Conservation (phyloP, 2,329 filamentous ascomycete genomes). For the Penicillium corylophilum region DNA sequence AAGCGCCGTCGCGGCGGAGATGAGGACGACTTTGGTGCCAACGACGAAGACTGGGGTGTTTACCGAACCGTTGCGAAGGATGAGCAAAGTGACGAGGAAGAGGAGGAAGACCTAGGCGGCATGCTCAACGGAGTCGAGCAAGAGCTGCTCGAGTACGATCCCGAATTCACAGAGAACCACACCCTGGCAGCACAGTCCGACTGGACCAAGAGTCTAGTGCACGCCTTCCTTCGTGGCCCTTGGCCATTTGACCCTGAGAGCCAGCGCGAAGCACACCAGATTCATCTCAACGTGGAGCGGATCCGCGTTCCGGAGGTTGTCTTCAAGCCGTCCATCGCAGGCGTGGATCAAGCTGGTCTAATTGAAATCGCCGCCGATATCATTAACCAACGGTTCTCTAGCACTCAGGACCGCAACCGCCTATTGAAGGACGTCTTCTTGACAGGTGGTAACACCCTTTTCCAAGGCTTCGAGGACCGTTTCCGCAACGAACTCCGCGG, state of each 20-base stretch:
- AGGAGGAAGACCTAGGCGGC: constrained; percentile 81
- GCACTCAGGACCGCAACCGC: constrained; percentile 58
- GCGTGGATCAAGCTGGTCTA: constrained; percentile 88
- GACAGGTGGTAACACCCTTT: constrained; percentile 89
- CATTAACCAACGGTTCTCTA: constrained; percentile 72
- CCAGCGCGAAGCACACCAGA: constrained; percentile 77
- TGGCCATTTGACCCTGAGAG: constrained; percentile 80
- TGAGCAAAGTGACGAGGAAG: constrained; percentile 76
- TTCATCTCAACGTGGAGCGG: constrained; percentile 95
- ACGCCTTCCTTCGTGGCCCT: constrained; percentile 85
- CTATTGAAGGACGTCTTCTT: constrained; percentile 86
- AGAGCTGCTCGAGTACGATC: constrained; percentile 82
- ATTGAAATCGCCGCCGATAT: constrained; percentile 91
- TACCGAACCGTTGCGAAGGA: constrained; percentile 90
- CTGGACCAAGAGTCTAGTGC: constrained; percentile 89
- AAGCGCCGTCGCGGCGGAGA: constrained; percentile 87
- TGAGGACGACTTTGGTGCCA: constrained; percentile 93
- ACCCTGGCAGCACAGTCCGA: constrained; percentile 90
- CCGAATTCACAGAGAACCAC: constrained; percentile 85
- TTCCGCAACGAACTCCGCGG: constrained; percentile 70
- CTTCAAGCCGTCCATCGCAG: constrained; percentile 89
- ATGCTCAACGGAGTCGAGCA: constrained; percentile 75
- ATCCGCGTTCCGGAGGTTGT: constrained; percentile 92
- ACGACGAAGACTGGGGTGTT: constrained; percentile 97
- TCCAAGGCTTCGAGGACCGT: constrained; percentile 81